Percentiles rank a stretch among this genome's conserved stretches.
Evolutionary conservation across 2,329 filamentous ascomycete genomes (phyloP).

Genomic region (Monilinia vaccinii-corymbosi): DNA sequence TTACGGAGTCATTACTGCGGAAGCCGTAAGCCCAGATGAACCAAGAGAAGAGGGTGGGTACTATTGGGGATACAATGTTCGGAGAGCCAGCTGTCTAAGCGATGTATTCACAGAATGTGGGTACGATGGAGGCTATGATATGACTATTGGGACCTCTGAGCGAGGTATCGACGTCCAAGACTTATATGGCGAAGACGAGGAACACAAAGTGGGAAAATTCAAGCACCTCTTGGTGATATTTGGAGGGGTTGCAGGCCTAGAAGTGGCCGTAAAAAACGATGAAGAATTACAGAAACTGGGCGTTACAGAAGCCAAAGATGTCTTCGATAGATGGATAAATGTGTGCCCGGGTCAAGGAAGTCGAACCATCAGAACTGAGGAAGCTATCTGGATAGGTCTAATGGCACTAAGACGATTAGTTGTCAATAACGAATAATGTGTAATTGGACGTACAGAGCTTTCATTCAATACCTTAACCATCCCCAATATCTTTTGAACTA

Average conservation of each 20-base stretch:
- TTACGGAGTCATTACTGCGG: constrained; percentile 32
- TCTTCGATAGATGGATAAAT: constrained; percentile 83
- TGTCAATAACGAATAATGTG: constrained; percentile 27
- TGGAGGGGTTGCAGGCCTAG: constrained; percentile 71
- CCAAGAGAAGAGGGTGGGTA: constrained; percentile 71
- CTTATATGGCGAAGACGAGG: constrained; percentile 23
- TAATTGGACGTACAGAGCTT: not conserved
- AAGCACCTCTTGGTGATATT: constrained; percentile 71
- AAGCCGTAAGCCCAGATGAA: constrained; percentile 56
- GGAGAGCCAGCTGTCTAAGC: constrained; percentile 57
- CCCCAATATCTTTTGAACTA: not conserved
- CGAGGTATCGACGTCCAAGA: constrained; percentile 42
- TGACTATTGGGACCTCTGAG: constrained; percentile 78
- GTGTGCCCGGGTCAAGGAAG: constrained; percentile 73
- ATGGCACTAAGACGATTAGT: constrained; percentile 53
- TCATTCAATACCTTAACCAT: not conserved
- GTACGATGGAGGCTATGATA: constrained; percentile 69
- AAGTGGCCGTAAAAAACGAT: constrained; percentile 61
- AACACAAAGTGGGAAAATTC: constrained; percentile 36
- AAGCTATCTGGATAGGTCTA: constrained; percentile 70
- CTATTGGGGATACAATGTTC: constrained; percentile 76
- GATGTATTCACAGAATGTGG: constrained; percentile 68
- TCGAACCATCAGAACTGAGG: constrained; percentile 73
- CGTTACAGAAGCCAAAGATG: constrained; percentile 53
- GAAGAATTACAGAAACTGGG: constrained; percentile 44